phyloP scores from a whole-genome alignment of 2,329 filamentous ascomycete genomes.

The Amauroascus verrucosus region DNA sequence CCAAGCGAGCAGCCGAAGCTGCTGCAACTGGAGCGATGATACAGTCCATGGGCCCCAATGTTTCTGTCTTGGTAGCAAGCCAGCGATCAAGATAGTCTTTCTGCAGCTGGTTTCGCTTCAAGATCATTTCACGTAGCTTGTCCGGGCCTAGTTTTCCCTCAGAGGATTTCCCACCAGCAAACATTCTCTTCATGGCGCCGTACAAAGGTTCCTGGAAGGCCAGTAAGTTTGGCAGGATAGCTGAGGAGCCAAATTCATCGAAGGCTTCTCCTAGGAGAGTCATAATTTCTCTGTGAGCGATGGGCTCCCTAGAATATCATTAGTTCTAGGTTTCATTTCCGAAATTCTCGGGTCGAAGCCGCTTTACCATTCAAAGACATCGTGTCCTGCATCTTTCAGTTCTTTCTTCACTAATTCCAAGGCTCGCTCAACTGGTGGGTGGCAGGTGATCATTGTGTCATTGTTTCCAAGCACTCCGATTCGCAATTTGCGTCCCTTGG shows the following conservation, averaged over 20 bases:
- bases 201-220: slow-evolving; percentile 23
- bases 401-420: slow-evolving; percentile 26
- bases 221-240: slow-evolving; percentile 23
- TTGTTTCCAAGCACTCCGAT: slow-evolving; percentile 31
- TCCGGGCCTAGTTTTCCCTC: slow-evolving; percentile 18
- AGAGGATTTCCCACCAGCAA: slow-evolving; percentile 1
- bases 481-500: slow-evolving; percentile 28
- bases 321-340: neutral
- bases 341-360: neutral
- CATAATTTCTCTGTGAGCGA: slow-evolving; percentile 26
- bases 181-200: slow-evolving; percentile 14
- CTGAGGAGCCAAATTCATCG: slow-evolving; percentile 27
- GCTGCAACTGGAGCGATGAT: slow-evolving; percentile 17
- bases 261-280: slow-evolving; percentile 24
- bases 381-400: slow-evolving; percentile 30
- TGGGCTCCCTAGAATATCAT: slow-evolving; percentile 20
- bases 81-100: slow-evolving; percentile 18
- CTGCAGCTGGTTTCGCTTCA: slow-evolving; percentile 22
- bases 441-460: slow-evolving; percentile 29
- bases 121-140: slow-evolving; percentile 24
- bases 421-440: slow-evolving; percentile 32
- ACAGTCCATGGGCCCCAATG: slow-evolving; percentile 16
- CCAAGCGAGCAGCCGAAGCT: slow-evolving; percentile 16
- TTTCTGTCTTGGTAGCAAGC: slow-evolving; percentile 17
- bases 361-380: slow-evolving; percentile 27